Evolutionary conservation across 2,329 filamentous ascomycete species (phyloP), one percentile per base, ranked within the genome.

Genomic region (Geosmithia putterillii): DNA sequence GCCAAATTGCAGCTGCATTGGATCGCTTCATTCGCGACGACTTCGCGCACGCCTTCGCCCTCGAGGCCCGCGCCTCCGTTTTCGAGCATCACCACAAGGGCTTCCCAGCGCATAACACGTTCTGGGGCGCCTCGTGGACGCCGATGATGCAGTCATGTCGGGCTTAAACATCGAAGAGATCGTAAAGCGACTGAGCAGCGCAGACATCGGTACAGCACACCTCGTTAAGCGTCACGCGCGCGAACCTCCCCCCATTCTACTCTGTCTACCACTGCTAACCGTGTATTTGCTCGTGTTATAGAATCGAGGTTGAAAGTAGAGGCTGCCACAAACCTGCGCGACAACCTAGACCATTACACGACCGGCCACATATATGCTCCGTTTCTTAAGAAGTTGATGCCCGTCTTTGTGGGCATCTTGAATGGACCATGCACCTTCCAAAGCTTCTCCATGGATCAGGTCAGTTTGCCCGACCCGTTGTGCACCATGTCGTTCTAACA

Each of bases 281-380:
- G 7, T 21, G 10, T 3, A 7, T 19, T 8, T 39, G 5, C 7
- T 32, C 28, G 10, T 12, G 4, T 32, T 45, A 17, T 48, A 95
- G 92, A 96, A 67, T 67, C 82, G 46, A 86, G 86, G 66, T 66
- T 79, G 46, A 94, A 89, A 67, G 76, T 84, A 48, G 86, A 87
- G 55, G 80, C 88, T 50, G 87, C 90, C 48, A 80, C 82, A 42
- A 83, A 89, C 51, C 72, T 98, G 55, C 86, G 92, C 59, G 94
- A 99, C 65, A 87, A 77, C 54, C 81, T 96, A 52, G 94, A 98
- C 51, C 76, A 87, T 56, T 94, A 92, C 67, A 87, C 83, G 44
- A 79, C 77, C 55, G 81, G 85, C 43, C 72, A 76, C 44, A 80
- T 80, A 54, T 98, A 96, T 60, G 65, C 76, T 22, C 71, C 76